Percentiles rank a stretch among this genome's conserved stretches.
These are phyloP conservation scores for Eucalyptus cloeziana DNA, from an alignment of 345 rosid genomes.

Conservation along the genomic window DNA sequence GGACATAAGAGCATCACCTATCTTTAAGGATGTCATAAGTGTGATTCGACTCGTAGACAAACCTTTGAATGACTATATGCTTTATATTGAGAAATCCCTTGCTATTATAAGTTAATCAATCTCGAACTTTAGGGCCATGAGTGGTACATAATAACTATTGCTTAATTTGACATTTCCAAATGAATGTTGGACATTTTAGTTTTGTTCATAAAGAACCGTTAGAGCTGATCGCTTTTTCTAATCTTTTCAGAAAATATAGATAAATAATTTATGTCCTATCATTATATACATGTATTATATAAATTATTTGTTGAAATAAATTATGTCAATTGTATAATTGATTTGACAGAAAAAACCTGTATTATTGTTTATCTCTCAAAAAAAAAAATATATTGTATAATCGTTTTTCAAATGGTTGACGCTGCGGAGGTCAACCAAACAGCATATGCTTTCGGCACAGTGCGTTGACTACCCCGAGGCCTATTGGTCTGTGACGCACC, in stretches of 20 bases:
- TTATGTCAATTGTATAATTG: not conserved
- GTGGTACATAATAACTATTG: not conserved
- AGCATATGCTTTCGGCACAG: not conserved
- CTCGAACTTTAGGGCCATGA: fast-evolving
- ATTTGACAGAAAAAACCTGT: no score
- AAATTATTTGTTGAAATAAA: not conserved
- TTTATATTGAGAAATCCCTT: not conserved
- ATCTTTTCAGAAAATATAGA: no score
- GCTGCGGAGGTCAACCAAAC: not conserved
- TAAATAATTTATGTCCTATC: not conserved
- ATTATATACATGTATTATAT: not conserved
- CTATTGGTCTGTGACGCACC: not conserved
- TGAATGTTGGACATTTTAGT: not conserved
- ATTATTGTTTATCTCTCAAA: no score
- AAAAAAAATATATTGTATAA: not conserved
- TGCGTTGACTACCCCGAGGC: not conserved
- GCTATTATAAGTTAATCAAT: not conserved
- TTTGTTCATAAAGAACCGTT: fast-evolving
- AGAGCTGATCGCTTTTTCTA: no score
- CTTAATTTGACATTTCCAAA: not conserved
- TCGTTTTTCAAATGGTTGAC: not conserved
- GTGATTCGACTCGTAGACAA: fast-evolving
- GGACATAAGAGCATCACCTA: fast-evolving
- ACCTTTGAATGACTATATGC: fast-evolving
- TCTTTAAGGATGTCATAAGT: not conserved